phyloP scores from a whole-genome alignment of 164 flowering plant genomes.

The Litsea cubeba region DNA sequence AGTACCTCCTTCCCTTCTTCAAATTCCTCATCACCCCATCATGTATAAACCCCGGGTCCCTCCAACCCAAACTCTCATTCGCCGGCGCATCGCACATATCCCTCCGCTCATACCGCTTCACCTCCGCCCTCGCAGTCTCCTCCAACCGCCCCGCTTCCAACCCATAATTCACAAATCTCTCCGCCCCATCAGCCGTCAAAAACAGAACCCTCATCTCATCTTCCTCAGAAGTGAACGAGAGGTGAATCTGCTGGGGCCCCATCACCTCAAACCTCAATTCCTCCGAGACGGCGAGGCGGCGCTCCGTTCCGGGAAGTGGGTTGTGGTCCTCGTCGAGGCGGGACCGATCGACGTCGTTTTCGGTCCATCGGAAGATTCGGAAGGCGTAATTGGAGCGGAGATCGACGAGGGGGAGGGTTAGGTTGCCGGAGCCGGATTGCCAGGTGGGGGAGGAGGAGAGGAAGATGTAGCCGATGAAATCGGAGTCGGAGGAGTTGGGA shows the following conservation, averaged over 20 bases:
- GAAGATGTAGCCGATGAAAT: constrained; percentile 86
- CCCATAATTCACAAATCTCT: constrained; percentile 63
- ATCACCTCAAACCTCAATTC: constrained; percentile 36
- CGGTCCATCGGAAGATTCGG: constrained; percentile 76
- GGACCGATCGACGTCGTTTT: constrained; percentile 43
- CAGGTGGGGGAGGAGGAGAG: constrained; percentile 55
- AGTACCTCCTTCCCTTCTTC: constrained; percentile 65
- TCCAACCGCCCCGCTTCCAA: constrained; percentile 27
- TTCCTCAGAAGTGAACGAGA: constrained; percentile 53
- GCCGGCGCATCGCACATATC: constrained; percentile 91
- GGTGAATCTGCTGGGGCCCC: constrained; percentile 85
- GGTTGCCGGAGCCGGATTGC: constrained; percentile 69
- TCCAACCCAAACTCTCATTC: constrained; percentile 77
- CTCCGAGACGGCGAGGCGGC: constrained; percentile 44
- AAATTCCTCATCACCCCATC: constrained; percentile 67
- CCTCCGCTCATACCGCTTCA: constrained; percentile 71
- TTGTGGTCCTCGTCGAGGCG: constrained; percentile 67
- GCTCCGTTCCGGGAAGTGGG: constrained; percentile 75
- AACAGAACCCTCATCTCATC: constrained; percentile 95
- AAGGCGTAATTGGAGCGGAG: constrained; percentile 75
- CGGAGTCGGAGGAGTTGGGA: constrained; percentile 46
- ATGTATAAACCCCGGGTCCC: constrained; percentile 88
- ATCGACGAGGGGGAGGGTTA: constrained; percentile 62
- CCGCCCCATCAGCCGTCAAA: constrained; percentile 48
- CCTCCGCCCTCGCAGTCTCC: constrained; percentile 38